Base-by-base conservation (phyloP, 75 land plant species). In the Chamaecyparis obtusa region DNA sequence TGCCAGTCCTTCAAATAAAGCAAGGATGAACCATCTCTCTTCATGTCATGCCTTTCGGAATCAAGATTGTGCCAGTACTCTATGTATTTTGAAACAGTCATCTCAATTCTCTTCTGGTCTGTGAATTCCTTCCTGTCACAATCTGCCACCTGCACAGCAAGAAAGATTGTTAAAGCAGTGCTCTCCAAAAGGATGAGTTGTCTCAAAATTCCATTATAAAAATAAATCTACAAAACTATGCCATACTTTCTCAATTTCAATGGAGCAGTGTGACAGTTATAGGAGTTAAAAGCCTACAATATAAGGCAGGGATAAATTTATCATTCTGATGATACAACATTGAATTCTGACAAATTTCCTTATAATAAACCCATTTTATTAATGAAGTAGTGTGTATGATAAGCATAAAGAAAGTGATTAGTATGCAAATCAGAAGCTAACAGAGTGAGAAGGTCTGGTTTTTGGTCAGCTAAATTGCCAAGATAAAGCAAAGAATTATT, bases 1-100 rank as follows among this genome's bases (percentile, higher is more conserved):
- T 96, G 98, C 98, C 98, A 96, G 86, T 96, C 98, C 82, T 96
- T 96, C 83, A 96, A 89, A 87, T 96, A 96, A 13, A 95, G 89
- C 39, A 90, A 86, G 1, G 88, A 83, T 48, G 86, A 69, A 15
- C 83, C 33, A 51, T 9, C 48, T 56, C 44, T 39, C 55, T 41
- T 83, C 86, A 80, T 82, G 9, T 16, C 19, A 37, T 11, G 46
- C 7, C 57, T 56, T 71, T 83, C 35, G 3, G 1, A 21, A 39
- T 90, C 75, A 49, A 79, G 64, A 54, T 83, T 44, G 9, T 72
- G 43, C 97, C 98, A 96, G 33, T 92, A 84, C 36, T 85, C 67
- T 32, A 96, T 87, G 83, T 92, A 96, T 84, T 96, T 95, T 17
- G 90, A 86, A 83, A 96, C 92, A 81, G 94, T 91, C 98, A 96